These are phyloP conservation scores for Byssothecium circinans DNA, from an alignment of 2,329 filamentous ascomycete species.

Conservation along the genomic window DNA sequence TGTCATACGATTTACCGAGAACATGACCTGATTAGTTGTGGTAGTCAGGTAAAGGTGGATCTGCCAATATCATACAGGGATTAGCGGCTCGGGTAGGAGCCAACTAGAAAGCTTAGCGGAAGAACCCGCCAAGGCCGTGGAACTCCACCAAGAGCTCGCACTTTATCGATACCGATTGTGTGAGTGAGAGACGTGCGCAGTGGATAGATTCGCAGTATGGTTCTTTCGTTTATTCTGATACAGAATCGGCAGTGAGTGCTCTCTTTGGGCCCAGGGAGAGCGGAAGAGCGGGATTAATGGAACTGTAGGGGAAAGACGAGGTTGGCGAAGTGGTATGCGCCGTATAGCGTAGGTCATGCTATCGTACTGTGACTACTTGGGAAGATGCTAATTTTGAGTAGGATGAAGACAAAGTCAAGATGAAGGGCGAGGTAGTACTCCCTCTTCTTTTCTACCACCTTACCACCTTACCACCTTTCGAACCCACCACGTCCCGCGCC, in stretches of 20 bases:
- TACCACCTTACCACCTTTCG: no score
- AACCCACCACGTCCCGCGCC: conserved; percentile 5
- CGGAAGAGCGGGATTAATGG: conserved; percentile 8
- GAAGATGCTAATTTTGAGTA: conserved; percentile 32
- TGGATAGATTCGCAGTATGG: conserved; percentile 42
- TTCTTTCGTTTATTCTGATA: conserved; percentile 87
- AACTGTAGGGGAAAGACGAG: conserved; percentile 86
- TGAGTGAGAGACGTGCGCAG: background rate
- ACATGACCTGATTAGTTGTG: no score
- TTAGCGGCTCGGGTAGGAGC: background rate
- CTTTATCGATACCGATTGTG: background rate
- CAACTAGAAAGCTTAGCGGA: background rate
- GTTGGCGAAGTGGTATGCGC: conserved; percentile 97
- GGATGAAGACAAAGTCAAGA: conserved; percentile 98
- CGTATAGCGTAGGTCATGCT: conserved; percentile 69
- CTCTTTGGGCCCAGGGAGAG: conserved; percentile 1
- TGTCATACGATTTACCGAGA: no score
- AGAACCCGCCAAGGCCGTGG: conserved; percentile 1
- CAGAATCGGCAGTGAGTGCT: conserved; percentile 77
- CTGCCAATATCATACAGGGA: background rate
- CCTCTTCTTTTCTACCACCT: no score
- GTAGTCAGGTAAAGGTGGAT: conserved; percentile 2
- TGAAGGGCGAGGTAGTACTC: conserved; percentile 98
- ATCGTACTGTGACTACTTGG: background rate
- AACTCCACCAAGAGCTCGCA: background rate